Evolutionary conservation across 2,329 filamentous ascomycete species (phyloP).

Genomic region (Botrytis aclada): DNA sequence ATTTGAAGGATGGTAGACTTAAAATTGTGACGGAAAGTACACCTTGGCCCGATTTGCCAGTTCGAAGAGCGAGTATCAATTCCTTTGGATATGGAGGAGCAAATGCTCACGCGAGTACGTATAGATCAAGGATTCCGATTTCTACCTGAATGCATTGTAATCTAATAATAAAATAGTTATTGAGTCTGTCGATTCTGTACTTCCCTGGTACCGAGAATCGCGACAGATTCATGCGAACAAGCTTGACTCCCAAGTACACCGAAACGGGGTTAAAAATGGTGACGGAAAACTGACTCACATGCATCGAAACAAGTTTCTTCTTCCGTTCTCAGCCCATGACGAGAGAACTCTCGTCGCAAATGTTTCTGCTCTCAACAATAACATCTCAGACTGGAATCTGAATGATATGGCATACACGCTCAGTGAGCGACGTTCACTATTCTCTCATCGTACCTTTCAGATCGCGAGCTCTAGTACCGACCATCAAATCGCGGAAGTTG

Average conservation of each 20-base stretch:
- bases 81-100: conserved; percentile 41
- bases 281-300: no score
- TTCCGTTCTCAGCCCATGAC: conserved; percentile 13
- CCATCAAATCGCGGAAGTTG: no score
- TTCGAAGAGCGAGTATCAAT: conserved; percentile 4
- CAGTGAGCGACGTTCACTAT: neutral
- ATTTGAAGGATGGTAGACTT: neutral
- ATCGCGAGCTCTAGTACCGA: neutral
- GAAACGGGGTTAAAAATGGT: neutral
- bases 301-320: neutral
- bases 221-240: no score
- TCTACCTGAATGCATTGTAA: no score
- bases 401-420: conserved; percentile 4
- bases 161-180: no score
- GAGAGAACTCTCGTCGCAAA: neutral
- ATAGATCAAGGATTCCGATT: no score
- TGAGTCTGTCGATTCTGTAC: no score
- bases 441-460: neutral
- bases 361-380: neutral
- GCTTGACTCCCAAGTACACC: no score
- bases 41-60: neutral
- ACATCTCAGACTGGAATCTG: neutral
- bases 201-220: no score
- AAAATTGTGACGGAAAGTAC: neutral
- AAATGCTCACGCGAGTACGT: conserved; percentile 39